Conservation (phyloP, 768 basidiomycete genomes). For the Stropharia rugosoannulata region DNA sequence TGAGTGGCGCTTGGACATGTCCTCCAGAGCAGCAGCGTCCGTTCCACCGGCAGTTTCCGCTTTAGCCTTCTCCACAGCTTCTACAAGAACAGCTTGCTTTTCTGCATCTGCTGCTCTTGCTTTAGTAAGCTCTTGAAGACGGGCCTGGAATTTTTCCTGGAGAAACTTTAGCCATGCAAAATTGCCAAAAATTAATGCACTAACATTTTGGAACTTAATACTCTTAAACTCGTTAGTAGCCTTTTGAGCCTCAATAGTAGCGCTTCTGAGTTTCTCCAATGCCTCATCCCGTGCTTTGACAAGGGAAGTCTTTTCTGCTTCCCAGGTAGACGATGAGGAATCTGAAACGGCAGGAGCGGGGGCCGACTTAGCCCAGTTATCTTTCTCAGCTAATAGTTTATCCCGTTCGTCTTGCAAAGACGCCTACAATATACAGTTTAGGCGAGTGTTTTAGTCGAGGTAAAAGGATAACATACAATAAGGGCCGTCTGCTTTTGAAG, state of each 20-base stretch:
- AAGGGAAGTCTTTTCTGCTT: constrained; percentile 60
- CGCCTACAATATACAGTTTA: constrained; percentile 34
- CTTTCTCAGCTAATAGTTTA: constrained; percentile 59
- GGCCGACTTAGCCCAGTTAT: constrained; percentile 34
- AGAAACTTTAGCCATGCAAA: neutral
- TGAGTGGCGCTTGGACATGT: constrained; percentile 46
- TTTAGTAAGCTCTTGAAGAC: constrained; percentile 52
- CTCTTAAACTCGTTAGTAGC: constrained; percentile 42
- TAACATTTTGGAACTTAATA: constrained; percentile 39
- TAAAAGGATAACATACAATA: constrained; percentile 30
- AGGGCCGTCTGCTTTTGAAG: constrained; percentile 31
- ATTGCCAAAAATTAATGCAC: constrained; percentile 10
- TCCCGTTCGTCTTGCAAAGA: constrained; percentile 60
- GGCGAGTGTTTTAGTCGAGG: neutral
- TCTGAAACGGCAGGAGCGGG: constrained; percentile 23
- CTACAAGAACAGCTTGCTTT: constrained; percentile 48
- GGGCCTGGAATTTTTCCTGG: constrained; percentile 63
- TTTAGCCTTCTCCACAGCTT: constrained; percentile 57
- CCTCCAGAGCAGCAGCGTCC: constrained; percentile 29
- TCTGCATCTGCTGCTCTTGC: constrained; percentile 46
- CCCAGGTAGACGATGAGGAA: constrained; percentile 41
- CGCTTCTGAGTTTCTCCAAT: constrained; percentile 45
- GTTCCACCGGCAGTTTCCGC: constrained; percentile 29
- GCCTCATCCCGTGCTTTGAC: constrained; percentile 61
- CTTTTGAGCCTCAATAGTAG: constrained; percentile 45